A percentile compares a stretch with the other conserved stretches of the same genome.
These are phyloP conservation scores for Penicillium coprophilum DNA, from an alignment of 495 filamentous ascomycete genomes.

Conservation along the genomic window DNA sequence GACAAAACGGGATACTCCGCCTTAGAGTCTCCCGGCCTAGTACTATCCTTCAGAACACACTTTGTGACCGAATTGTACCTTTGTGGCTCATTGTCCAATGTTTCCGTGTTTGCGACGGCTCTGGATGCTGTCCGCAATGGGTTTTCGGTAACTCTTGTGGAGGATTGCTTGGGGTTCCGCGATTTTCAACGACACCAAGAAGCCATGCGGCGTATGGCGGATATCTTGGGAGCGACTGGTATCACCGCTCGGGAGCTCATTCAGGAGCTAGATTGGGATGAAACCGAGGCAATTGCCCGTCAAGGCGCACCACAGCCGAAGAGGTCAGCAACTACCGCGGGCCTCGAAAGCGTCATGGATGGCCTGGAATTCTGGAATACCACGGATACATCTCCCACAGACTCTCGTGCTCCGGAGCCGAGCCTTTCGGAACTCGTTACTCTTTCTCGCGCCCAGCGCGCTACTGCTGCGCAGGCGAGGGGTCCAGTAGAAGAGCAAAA, in stretches of 20 bases:
- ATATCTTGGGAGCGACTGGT: slow-evolving; percentile 70
- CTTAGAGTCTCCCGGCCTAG: slow-evolving; percentile 68
- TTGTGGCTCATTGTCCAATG: slow-evolving; percentile 84
- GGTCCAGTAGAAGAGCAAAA: slow-evolving; percentile 20
- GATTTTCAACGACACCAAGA: slow-evolving; percentile 68
- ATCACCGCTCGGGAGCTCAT: slow-evolving; percentile 59
- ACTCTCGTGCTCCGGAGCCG: slow-evolving; percentile 21
- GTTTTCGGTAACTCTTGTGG: slow-evolving; percentile 77
- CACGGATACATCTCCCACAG: slow-evolving; percentile 10
- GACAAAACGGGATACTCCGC: slow-evolving; percentile 89
- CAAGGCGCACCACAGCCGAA: slow-evolving; percentile 20
- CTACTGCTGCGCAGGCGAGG: slow-evolving; percentile 10
- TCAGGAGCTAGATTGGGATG: slow-evolving; percentile 50
- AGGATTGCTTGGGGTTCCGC: slow-evolving; percentile 88
- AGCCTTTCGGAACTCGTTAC: slow-evolving; percentile 26
- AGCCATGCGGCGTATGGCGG: slow-evolving; percentile 72
- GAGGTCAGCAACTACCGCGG: slow-evolving; percentile 24
- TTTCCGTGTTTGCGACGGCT: slow-evolving; percentile 89
- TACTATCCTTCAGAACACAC: slow-evolving; percentile 67
- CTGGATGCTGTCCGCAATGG: slow-evolving; percentile 87
- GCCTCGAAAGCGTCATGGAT: slow-evolving; percentile 42
- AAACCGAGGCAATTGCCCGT: slow-evolving; percentile 43
- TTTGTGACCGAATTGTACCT: slow-evolving; percentile 91
- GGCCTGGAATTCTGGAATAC: slow-evolving; percentile 31
- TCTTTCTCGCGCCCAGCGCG: slow-evolving; percentile 18